Conservation (phyloP, 1,284 basidiomycete genomes). For the Puccinia hordei region DNA sequence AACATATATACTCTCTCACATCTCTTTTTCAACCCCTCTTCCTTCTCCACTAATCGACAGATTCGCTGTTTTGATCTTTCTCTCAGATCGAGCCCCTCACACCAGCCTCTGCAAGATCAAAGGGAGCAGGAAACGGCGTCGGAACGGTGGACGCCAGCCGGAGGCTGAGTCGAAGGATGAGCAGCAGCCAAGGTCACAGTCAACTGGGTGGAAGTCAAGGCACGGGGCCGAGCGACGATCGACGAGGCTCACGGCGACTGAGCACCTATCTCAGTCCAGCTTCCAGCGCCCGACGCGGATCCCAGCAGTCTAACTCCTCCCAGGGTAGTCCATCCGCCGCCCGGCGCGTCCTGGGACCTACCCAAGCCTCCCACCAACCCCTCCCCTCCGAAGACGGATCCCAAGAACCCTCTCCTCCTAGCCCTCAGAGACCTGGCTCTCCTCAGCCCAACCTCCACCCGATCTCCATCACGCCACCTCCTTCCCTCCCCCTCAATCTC, state of each 20-base stretch:
- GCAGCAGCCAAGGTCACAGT: slow-evolving; percentile 3
- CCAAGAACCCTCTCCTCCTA: neutral
- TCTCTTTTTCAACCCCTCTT: too few species aligned
- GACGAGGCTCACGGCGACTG: neutral
- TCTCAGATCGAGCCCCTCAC: neutral
- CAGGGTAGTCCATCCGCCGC: neutral
- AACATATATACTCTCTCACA: neutral
- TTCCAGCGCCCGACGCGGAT: neutral
- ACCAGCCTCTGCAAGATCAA: neutral
- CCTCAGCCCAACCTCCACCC: neutral
- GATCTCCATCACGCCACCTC: neutral
- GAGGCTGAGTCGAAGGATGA: neutral
- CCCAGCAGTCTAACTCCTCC: neutral
- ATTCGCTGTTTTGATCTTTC: too few species aligned
- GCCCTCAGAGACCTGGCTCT: neutral
- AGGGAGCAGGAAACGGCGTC: too few species aligned
- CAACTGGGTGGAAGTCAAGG: too few species aligned
- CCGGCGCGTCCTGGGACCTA: neutral
- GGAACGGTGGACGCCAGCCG: neutral
- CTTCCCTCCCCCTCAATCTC: neutral
- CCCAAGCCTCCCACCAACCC: neutral
- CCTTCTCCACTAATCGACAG: too few species aligned
- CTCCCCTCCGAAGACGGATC: neutral
- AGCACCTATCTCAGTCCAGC: neutral
- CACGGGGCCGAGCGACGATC: neutral